Evolutionary conservation across 2,329 filamentous ascomycete genomes (phyloP).

Genomic region (Cylindrodendrum hubeiense): DNA sequence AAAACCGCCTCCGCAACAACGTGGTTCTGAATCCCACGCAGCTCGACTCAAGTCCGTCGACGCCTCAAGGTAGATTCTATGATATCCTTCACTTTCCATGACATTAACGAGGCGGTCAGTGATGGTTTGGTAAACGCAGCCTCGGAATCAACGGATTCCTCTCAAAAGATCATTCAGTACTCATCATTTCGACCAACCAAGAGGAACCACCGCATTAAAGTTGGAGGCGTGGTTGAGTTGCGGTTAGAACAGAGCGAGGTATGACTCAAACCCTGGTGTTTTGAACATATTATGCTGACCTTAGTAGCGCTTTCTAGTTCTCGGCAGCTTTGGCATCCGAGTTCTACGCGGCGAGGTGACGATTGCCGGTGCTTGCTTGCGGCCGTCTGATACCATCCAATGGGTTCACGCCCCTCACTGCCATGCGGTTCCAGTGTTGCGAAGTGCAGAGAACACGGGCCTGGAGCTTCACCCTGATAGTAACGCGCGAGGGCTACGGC

Average conservation of each 20-base stretch:
- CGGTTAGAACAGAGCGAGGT: constrained; percentile 64
- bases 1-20: constrained; percentile 27
- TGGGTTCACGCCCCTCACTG: constrained; percentile 77
- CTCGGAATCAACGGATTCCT: constrained; percentile 11
- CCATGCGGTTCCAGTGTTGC: constrained; percentile 76
- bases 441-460: constrained; percentile 61
- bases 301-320: constrained; percentile 68
- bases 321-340: constrained; percentile 77
- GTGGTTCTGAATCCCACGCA: constrained; percentile 24
- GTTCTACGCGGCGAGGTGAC: constrained; percentile 73
- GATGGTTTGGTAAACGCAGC: background rate
- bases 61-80: constrained; percentile 30
- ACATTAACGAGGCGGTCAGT: constrained; percentile 25
- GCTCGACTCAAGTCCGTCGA: constrained; percentile 21
- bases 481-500: constrained; percentile 60
- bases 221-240: constrained; percentile 56
- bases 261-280: constrained; percentile 16
- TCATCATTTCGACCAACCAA: constrained; percentile 61
- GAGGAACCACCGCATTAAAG: constrained; percentile 56
- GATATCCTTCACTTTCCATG: background rate
- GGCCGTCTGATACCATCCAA: constrained; percentile 57
- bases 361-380: constrained; percentile 74
- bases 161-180: constrained; percentile 47
- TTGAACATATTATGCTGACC: constrained; percentile 31
- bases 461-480: constrained; percentile 70